These are phyloP conservation scores for Lizanozyma gosingica DNA, from an alignment of 1,139 yeast genomes.

Conservation along the genomic window DNA sequence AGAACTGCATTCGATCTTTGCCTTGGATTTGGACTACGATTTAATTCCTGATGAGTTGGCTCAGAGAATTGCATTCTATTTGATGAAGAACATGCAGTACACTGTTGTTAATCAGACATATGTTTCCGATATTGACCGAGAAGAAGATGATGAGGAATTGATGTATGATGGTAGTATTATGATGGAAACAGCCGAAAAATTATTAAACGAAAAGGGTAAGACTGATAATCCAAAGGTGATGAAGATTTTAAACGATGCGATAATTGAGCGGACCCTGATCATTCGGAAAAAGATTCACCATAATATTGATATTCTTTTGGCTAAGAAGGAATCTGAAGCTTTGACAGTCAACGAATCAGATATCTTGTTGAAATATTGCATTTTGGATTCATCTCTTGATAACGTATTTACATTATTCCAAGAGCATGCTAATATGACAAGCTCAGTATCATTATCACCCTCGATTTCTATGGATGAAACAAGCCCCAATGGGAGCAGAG, in stretches of 20 bases:
- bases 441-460: not conserved
- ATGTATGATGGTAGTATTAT: constrained; percentile 47
- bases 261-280: constrained; percentile 33
- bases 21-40: constrained; percentile 32
- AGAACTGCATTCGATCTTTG: constrained; percentile 29
- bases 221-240: constrained; percentile 13
- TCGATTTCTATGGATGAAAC: not conserved
- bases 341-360: constrained; percentile 65
- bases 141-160: constrained; percentile 26
- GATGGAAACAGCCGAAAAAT: constrained; percentile 59
- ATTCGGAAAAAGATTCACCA: constrained; percentile 41
- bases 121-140: constrained; percentile 9
- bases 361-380: constrained; percentile 56
- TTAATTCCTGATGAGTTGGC: constrained; percentile 35
- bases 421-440: not conserved
- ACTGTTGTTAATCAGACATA: constrained; percentile 5
- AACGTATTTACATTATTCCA: constrained; percentile 52
- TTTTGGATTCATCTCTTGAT: constrained; percentile 61
- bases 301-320: constrained; percentile 49
- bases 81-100: constrained; percentile 65
- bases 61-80: constrained; percentile 54
- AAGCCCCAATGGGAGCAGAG: constrained; percentile 18
- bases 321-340: constrained; percentile 42
- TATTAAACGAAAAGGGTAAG: constrained; percentile 30
- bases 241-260: constrained; percentile 21